A percentile compares a stretch with the other conserved stretches of the same genome.
phyloP scores from a whole-genome alignment of 1,139 yeast genomes.

The Blastobotrys apis region DNA sequence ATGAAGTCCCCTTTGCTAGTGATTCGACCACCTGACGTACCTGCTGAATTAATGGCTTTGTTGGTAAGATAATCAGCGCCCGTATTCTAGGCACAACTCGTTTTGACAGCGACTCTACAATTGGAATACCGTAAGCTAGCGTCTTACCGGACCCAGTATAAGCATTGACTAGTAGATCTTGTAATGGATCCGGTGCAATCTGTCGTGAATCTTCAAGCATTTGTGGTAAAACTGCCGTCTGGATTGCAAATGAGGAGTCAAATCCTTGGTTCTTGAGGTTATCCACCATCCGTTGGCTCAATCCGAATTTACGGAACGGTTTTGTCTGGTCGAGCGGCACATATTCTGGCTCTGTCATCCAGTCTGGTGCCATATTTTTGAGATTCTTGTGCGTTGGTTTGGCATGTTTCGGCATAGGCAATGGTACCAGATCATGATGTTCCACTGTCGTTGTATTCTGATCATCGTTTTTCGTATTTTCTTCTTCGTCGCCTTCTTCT shows the following conservation, averaged over 20 bases:
- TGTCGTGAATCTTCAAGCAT: slow-evolving; percentile 48
- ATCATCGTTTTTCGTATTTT: slow-evolving; percentile 18
- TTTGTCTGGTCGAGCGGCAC: slow-evolving; percentile 33
- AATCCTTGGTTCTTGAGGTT: slow-evolving; percentile 49
- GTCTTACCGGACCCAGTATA: slow-evolving; percentile 98
- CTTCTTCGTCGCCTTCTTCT: slow-evolving; percentile 11
- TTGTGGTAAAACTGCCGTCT: slow-evolving; percentile 58
- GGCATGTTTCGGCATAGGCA: slow-evolving; percentile 50
- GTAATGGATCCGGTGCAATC: slow-evolving; percentile 48
- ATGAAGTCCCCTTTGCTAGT: slow-evolving; percentile 62
- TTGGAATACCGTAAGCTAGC: slow-evolving; percentile 80
- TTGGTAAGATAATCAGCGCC: slow-evolving; percentile 81
- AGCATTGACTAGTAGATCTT: slow-evolving; percentile 81
- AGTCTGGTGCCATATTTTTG: slow-evolving; percentile 27
- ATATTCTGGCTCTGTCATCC: slow-evolving; percentile 66
- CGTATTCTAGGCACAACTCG: slow-evolving; percentile 71
- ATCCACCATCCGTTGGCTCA: slow-evolving; percentile 39
- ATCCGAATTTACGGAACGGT: slow-evolving; percentile 30
- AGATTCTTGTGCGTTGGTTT: slow-evolving; percentile 52
- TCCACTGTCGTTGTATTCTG: slow-evolving; percentile 18
- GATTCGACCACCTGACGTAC: slow-evolving; percentile 62
- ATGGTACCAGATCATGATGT: slow-evolving; percentile 54
- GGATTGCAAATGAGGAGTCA: slow-evolving; percentile 70
- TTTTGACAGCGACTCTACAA: slow-evolving; percentile 59
- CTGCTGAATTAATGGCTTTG: slow-evolving; percentile 81